These are phyloP conservation scores for Pythium vanterpoolii DNA, from an alignment of 352 stramenopile species.

Conservation along the genomic window DNA sequence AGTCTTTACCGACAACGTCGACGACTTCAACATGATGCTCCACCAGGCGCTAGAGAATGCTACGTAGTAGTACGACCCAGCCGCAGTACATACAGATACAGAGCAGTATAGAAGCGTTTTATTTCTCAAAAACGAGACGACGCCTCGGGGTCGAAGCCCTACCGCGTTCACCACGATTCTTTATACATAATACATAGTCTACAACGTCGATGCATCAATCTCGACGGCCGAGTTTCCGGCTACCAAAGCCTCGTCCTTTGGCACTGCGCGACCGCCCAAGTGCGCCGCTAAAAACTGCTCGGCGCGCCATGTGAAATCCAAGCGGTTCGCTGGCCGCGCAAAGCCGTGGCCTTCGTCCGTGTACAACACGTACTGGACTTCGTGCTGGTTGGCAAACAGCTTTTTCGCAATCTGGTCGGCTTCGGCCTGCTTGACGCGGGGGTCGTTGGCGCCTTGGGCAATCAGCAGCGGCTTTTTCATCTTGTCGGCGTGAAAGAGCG, in stretches of 20 bases:
- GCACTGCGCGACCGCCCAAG: constrained; percentile 27
- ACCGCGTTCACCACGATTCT: too few relatives aligned
- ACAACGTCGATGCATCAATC: constrained; percentile 30
- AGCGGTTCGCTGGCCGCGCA: constrained; percentile 52
- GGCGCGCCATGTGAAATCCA: constrained; percentile 56
- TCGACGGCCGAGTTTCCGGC: constrained; percentile 30
- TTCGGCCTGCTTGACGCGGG: constrained; percentile 65
- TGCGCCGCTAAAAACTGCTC: constrained; percentile 37
- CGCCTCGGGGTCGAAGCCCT: not conserved
- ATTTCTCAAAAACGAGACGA: not conserved
- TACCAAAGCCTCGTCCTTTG: constrained; percentile 24
- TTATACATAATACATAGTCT: not conserved
- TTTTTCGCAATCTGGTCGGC: constrained; percentile 73
- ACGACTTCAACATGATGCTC: constrained; percentile 60
- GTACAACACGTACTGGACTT: constrained; percentile 81
- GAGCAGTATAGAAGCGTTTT: not conserved
- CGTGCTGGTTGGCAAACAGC: constrained; percentile 59
- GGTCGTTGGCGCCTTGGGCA: constrained; percentile 78
- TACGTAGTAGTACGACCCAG: too few relatives aligned
- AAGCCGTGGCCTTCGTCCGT: constrained; percentile 82
- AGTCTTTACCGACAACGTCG: constrained; percentile 36
- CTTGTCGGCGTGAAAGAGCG: constrained; percentile 69
- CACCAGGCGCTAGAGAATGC: constrained; percentile 29
- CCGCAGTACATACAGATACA: not conserved
- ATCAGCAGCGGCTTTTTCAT: constrained; percentile 80